Conservation (phyloP, 1,139 yeast species). For the Candida sanyaensis region DNA sequence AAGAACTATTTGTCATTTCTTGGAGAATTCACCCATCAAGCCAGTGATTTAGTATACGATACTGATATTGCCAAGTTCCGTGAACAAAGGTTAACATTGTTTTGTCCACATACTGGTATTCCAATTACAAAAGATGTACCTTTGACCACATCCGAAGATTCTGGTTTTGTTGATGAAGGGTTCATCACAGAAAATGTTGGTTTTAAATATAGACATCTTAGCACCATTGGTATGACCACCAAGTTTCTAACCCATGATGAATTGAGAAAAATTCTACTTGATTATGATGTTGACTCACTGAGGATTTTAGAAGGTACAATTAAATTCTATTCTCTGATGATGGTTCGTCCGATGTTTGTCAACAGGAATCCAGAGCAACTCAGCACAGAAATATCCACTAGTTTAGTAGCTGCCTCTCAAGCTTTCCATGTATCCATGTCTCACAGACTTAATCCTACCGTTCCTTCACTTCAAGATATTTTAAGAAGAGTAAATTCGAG, state of each 20-base stretch:
- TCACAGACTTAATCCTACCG: background rate
- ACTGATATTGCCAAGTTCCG: background rate
- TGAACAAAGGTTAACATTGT: slow-evolving; percentile 4
- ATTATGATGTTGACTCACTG: slow-evolving; percentile 18
- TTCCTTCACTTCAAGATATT: background rate
- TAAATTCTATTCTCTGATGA: slow-evolving; percentile 5
- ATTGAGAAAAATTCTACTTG: slow-evolving; percentile 22
- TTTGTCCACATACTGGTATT: slow-evolving; percentile 22
- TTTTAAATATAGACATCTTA: background rate
- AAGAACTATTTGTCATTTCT: background rate
- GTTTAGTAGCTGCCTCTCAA: background rate
- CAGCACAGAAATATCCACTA: background rate
- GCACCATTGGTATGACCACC: background rate
- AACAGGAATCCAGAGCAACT: background rate
- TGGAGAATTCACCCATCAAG: background rate
- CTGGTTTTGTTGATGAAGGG: slow-evolving; percentile 24
- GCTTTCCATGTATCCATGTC: background rate
- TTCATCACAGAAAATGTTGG: slow-evolving; percentile 9
- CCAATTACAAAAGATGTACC: slow-evolving; percentile 14
- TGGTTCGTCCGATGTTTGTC: background rate
- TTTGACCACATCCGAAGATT: slow-evolving; percentile 14
- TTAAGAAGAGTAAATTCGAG: background rate
- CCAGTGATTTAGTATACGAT: slow-evolving; percentile 1
- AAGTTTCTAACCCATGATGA: slow-evolving; percentile 17
- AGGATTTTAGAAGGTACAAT: slow-evolving; percentile 17